These are phyloP conservation scores for Geotrichum macrosporum DNA, from an alignment of 1,139 yeast genomes.

Conservation along the genomic window DNA sequence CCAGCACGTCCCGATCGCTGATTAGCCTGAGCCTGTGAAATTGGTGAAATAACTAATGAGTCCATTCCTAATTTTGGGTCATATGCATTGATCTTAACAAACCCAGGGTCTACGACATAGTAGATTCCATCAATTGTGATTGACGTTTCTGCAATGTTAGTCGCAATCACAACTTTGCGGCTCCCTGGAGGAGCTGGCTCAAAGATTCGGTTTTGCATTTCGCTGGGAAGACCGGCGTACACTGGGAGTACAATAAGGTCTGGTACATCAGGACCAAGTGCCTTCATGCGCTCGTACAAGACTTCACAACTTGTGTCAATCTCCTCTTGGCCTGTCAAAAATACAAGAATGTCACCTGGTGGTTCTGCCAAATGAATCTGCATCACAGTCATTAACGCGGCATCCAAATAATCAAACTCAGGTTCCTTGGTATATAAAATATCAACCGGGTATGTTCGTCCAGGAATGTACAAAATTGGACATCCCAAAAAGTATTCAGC, in stretches of 20 bases:
- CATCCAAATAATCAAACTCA: conserved; percentile 77
- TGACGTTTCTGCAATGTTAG: conserved; percentile 79
- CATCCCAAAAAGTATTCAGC: conserved; percentile 71
- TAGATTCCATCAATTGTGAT: conserved; percentile 74
- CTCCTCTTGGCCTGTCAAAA: conserved; percentile 87
- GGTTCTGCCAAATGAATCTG: conserved; percentile 79
- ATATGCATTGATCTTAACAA: conserved; percentile 71
- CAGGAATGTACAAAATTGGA: conserved; percentile 80
- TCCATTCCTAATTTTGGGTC: conserved; percentile 78
- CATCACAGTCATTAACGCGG: conserved; percentile 73
- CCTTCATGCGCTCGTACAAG: conserved; percentile 59
- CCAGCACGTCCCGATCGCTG: conserved; percentile 86
- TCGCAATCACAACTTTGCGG: conserved; percentile 70
- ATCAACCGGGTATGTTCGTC: conserved; percentile 87
- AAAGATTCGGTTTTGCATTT: conserved; percentile 65
- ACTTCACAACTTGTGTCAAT: conserved; percentile 87
- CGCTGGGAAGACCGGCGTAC: conserved; percentile 73
- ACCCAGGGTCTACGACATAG: conserved; percentile 78
- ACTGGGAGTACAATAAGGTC: conserved; percentile 83
- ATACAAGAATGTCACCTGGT: conserved; percentile 77
- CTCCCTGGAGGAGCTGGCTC: conserved; percentile 70
- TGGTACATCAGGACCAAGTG: conserved; percentile 57
- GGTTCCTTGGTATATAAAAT: conserved; percentile 73
- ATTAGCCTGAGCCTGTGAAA: conserved; percentile 77
- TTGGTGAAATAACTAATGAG: conserved; percentile 64